Base-by-base conservation (phyloP, 2,329 filamentous ascomycete genomes). In the Pseudogymnoascus sp. region DNA sequence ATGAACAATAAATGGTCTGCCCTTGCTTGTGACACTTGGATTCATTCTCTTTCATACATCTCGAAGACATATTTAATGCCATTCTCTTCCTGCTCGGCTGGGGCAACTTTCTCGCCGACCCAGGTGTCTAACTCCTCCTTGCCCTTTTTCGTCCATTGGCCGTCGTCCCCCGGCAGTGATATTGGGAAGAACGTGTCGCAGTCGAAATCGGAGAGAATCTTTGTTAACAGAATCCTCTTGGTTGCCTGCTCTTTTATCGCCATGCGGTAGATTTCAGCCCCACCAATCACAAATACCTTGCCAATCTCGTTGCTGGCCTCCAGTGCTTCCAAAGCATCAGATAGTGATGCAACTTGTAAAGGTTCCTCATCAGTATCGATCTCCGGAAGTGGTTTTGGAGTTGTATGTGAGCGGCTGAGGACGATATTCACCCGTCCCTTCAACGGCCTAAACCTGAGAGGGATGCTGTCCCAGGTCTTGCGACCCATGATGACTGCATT, bases 401-500 rank as follows among this genome's bases (percentile, higher is more conserved):
- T 42, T 11, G 69, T 21, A 63, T 78, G 75, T 13, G 79, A 79
- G 57, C 87, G 80, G 66, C 86, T 89, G 68, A 99, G 80, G 68
- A 97, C 84, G 42, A 97, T 84, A 75, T 96, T 97, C 61, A 92
- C 79, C 9, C 95, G 82, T 66, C 86, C 88, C 66, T 85, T 87
- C 35, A 99, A 81, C 17, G 95, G 95, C 2, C 92, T 83, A 74
- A 95, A 92, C 61, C 81, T 83, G 6, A 80, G 73, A 1, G 95
- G 93, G 65, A 99, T 93, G 67, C 87, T 91, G 62, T 96, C 91
- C 88, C 93, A 99, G 0, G 95, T 99, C 77, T 96, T 97, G 72
- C 95, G 89, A 65, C 95, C 95, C 95, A 99, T 99, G 69, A 99
- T 88, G 61, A 97, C 90, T 17, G 90, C 89, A 75, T 93, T 93